A percentile compares a stretch with the other conserved stretches of the same genome.
These are phyloP conservation scores for Candida krabiensis DNA, from an alignment of 805 yeast genomes.

Conservation along the genomic window DNA sequence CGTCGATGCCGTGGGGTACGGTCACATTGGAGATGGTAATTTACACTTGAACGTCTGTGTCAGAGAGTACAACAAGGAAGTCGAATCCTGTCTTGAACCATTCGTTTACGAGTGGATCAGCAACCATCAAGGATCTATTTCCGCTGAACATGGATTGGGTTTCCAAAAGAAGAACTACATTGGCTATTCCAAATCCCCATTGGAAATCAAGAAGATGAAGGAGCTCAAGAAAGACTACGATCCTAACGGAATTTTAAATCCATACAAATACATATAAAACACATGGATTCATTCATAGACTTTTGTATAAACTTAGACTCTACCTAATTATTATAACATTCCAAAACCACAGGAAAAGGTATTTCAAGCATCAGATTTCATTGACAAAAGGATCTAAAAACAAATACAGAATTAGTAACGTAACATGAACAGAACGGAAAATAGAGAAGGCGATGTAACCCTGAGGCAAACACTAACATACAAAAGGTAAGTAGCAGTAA, in stretches of 20 bases:
- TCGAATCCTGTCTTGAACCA: slow-evolving; percentile 86
- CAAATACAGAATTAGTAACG: neutral
- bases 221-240: slow-evolving; percentile 79
- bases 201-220: slow-evolving; percentile 73
- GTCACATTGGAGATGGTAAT: slow-evolving; percentile 98
- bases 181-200: slow-evolving; percentile 75
- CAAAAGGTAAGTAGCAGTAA: no score
- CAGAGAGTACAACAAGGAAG: slow-evolving; percentile 72
- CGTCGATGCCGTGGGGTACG: slow-evolving; percentile 89
- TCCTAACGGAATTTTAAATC: slow-evolving; percentile 90
- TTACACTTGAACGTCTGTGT: slow-evolving; percentile 92
- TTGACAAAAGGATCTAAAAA: neutral
- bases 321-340: no score
- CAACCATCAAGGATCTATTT: slow-evolving; percentile 75
- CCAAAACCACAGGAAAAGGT: no score
- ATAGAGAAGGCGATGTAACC: no score
- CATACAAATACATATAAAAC: slow-evolving; percentile 80
- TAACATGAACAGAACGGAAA: neutral
- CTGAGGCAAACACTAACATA: no score
- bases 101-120: slow-evolving; percentile 91
- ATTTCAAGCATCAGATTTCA: neutral
- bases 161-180: slow-evolving; percentile 93
- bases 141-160: slow-evolving; percentile 98
- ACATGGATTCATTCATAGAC: no score
- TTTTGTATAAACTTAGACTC: no score